Percentiles rank a stretch among this genome's conserved stretches.
phyloP scores from a whole-genome alignment of 148 eudicot species.

The Pharnaceum exiguum region DNA sequence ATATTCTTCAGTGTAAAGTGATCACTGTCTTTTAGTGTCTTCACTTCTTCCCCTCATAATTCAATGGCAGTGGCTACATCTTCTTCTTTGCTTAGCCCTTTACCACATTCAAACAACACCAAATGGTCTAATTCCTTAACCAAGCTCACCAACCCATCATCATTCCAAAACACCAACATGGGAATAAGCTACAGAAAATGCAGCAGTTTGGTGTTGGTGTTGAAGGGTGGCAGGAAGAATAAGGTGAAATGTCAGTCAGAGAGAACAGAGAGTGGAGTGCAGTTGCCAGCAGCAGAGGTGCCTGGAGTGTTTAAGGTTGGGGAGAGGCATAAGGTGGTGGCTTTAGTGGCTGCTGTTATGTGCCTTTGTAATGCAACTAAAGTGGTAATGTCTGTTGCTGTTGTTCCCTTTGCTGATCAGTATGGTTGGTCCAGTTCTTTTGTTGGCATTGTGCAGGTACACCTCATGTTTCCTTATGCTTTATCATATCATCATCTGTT shows the following conservation, averaged over 20 bases:
- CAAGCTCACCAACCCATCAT: not conserved
- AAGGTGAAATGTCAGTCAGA: constrained; percentile 32
- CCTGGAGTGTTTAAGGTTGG: constrained; percentile 22
- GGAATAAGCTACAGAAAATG: too few relatives aligned
- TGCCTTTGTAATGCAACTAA: constrained; percentile 83
- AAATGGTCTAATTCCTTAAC: not conserved
- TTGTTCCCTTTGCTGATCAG: constrained; percentile 75
- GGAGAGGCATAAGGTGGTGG: constrained; percentile 74
- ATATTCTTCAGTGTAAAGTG: too few relatives aligned
- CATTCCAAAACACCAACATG: too few relatives aligned
- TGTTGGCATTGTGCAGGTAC: constrained; percentile 89
- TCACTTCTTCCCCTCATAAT: not conserved
- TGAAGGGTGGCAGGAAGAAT: constrained; percentile 18
- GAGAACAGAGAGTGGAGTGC: not conserved
- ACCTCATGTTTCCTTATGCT: not conserved
- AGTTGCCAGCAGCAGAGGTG: too few relatives aligned
- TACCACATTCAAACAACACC: not conserved
- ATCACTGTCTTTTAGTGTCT: too few relatives aligned
- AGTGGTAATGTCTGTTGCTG: constrained; percentile 85
- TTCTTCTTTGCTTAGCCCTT: not conserved
- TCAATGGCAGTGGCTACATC: constrained; percentile 7
- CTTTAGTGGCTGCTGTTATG: constrained; percentile 72
- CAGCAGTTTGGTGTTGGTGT: not conserved
- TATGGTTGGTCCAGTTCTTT: constrained; percentile 76
- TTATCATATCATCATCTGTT: not conserved